Evolutionary conservation across 164 flowering plant species (phyloP).

Genomic region (Akebia trifoliata): DNA sequence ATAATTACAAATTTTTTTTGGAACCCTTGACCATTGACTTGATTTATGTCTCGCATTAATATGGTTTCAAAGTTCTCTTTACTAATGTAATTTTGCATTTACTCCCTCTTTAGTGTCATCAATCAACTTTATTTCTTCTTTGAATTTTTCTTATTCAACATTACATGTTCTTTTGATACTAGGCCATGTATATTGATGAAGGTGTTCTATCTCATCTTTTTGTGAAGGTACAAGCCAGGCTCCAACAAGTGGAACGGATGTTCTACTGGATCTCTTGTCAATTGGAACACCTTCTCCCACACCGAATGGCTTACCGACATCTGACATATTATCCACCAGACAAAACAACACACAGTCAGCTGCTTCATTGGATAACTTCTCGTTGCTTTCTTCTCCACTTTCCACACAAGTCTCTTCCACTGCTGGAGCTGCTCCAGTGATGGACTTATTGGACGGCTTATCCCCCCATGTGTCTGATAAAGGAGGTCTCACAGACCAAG

Average conservation of each 20-base stretch:
- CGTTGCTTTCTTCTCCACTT: slow-evolving; percentile 41
- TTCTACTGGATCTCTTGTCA: slow-evolving; percentile 77
- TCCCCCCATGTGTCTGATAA: slow-evolving; percentile 46
- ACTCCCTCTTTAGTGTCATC: no score
- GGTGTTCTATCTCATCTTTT: slow-evolving; percentile 5
- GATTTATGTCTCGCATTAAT: no score
- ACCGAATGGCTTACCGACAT: slow-evolving; percentile 37
- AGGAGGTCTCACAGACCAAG: not conserved
- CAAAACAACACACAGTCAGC: slow-evolving; percentile 37
- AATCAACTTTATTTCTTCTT: no score
- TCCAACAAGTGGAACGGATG: slow-evolving; percentile 70
- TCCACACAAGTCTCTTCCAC: slow-evolving; percentile 38
- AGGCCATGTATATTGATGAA: slow-evolving; percentile 7
- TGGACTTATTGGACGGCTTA: slow-evolving; percentile 83
- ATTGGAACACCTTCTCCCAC: slow-evolving; percentile 61
- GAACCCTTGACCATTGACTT: no score
- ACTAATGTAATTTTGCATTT: no score
- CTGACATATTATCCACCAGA: slow-evolving; percentile 40
- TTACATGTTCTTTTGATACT: not conserved
- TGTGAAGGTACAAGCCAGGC: slow-evolving; percentile 45
- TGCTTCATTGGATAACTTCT: slow-evolving; percentile 37
- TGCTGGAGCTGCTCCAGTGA: slow-evolving; percentile 48
- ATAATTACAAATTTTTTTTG: no score
- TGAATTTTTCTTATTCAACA: not conserved
- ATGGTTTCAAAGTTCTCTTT: no score